Conservation (phyloP, 1,284 basidiomycete species). For the Tylopilus sp. region DNA sequence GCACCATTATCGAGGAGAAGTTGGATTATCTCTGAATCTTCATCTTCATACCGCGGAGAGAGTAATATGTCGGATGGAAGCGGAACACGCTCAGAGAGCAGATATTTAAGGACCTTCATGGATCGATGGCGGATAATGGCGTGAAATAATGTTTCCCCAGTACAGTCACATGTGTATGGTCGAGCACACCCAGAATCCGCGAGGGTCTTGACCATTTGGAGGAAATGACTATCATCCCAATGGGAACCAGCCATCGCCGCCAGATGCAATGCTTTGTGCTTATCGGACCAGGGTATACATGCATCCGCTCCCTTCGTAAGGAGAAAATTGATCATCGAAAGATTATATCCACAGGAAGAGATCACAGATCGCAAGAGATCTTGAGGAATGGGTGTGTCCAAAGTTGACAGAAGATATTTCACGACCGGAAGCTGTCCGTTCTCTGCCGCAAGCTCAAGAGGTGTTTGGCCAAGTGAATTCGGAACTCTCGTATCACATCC, state of each 20-base stretch:
- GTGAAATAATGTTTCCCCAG: not conserved
- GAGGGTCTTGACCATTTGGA: not conserved
- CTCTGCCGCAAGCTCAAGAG: not conserved
- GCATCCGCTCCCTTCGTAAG: not conserved
- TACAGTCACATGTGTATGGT: not conserved
- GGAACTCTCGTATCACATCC: not conserved
- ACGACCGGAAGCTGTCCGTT: not conserved
- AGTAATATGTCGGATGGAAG: not conserved
- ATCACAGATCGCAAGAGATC: not conserved
- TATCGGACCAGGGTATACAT: not conserved
- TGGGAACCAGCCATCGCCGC: not conserved
- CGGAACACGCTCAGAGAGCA: not conserved
- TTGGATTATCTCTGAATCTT: not conserved
- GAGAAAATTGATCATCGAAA: not conserved
- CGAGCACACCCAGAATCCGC: not conserved
- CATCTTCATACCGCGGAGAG: not conserved
- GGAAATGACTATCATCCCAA: not conserved
- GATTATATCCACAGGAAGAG: not conserved
- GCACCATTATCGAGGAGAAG: not conserved
- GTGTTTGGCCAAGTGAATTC: not conserved
- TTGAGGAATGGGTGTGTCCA: not conserved
- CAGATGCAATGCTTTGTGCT: not conserved
- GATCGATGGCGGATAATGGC: not conserved
- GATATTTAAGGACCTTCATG: not conserved
- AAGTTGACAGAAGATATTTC: not conserved